These are phyloP conservation scores for Lecanosticta acicola DNA, from an alignment of 2,329 filamentous ascomycete species.

Conservation along the genomic window DNA sequence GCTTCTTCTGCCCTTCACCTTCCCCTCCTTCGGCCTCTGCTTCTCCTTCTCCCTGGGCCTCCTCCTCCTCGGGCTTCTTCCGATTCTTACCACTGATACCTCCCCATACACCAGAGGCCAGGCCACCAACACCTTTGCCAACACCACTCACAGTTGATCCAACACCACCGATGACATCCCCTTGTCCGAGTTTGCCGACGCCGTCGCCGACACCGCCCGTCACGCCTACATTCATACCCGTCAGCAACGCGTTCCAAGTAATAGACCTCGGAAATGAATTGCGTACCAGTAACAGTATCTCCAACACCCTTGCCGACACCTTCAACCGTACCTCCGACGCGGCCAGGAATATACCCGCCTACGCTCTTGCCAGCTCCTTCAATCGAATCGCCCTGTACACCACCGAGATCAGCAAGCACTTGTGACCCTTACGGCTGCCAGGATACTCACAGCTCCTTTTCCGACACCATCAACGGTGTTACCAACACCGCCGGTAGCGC, in stretches of 20 bases:
- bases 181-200: conserved; percentile 41
- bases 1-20: background rate
- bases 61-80: conserved; percentile 17
- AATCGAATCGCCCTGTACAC: conserved; percentile 1
- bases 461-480: conserved; percentile 34
- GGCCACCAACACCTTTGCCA: conserved; percentile 25
- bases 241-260: too few relatives aligned
- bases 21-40: background rate
- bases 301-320: conserved; percentile 40
- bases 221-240: background rate
- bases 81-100: conserved; percentile 28
- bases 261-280: too few relatives aligned
- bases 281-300: conserved; percentile 35
- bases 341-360: conserved; percentile 34
- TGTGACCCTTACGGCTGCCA: too few relatives aligned
- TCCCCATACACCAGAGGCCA: conserved; percentile 29
- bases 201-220: conserved; percentile 40
- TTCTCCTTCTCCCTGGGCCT: background rate
- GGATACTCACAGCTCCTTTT: conserved; percentile 17
- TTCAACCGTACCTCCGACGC: conserved; percentile 38
- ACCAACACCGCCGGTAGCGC: conserved; percentile 33
- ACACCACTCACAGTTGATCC: background rate
- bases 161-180: conserved; percentile 39
- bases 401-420: too few relatives aligned
- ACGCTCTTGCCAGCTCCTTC: conserved; percentile 29